Base-by-base conservation (phyloP, 371 early-diverging fungal species). In the Saksenaea oblongispora region DNA sequence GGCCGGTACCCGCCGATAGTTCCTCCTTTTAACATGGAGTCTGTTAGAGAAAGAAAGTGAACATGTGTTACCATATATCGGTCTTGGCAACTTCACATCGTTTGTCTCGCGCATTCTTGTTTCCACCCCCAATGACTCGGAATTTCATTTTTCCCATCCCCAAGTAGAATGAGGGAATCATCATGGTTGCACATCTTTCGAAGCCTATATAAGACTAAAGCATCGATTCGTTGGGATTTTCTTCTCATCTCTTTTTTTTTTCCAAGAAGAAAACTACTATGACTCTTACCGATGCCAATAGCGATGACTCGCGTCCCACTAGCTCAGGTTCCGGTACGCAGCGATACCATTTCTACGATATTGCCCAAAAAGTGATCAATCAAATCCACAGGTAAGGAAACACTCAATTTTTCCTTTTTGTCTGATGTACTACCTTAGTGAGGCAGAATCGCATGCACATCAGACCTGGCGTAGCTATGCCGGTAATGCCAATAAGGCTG, bases 361-460 rank as follows among this genome's bases (percentile, higher is more conserved):
- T 74, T 36, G 74, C 74, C 5, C 58, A 68, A 31, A 61, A 58
- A 26, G 67, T 74, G n/a, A 62, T 70, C 11, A 53, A 71, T 11
- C 68, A 74, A 36, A 71, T 74, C 44, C 56, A 69, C 1, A 72
- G 67, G 72, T 65, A 70, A 59, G 24, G 2, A 9, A 51, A 54
- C n/a, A 54, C 9, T 24, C 9, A 24, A 44, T 9, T 44, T 5
- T 35, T 24, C 24, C 44, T 56, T 15, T 26, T 47, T 57, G 17
- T 61, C 10, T 61, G 13, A 31, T 18, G 17, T 11, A 31, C 31
- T 27, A 7, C 31, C 1, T 56, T 42, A 75, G 72, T 22, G 70
- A 72, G 53, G 22, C 44, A 1, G 71, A 70, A 22, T 68, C 62
- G n/a, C 22, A 62, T 15, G 68, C 69, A n/a, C 73, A 66, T 56